Percentiles rank a stretch among this genome's conserved stretches.
phyloP scores from a whole-genome alignment of 257 asterid species.

The Leonotis leonurus region DNA sequence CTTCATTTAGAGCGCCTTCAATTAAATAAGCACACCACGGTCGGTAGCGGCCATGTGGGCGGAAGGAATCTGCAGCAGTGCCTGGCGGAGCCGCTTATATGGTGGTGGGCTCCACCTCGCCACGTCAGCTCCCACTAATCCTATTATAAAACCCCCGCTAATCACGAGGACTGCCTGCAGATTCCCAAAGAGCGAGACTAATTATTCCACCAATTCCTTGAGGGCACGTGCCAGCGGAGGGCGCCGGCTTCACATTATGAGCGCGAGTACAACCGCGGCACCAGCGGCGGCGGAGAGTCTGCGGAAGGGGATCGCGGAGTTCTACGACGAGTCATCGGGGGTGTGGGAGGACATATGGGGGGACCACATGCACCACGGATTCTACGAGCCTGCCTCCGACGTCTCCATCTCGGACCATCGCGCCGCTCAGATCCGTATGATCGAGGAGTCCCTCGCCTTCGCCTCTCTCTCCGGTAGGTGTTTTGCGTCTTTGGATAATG shows the following conservation, averaged over 20 bases:
- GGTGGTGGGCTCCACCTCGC: background rate
- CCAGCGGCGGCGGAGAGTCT: constrained; percentile 26
- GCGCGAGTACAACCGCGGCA: background rate
- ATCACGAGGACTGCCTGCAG: background rate
- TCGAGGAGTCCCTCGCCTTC: constrained; percentile 73
- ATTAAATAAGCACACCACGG: background rate
- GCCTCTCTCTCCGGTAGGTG: constrained; percentile 57
- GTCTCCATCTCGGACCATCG: constrained; percentile 71
- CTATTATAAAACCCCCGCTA: background rate
- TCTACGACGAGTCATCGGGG: constrained; percentile 85
- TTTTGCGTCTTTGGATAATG: background rate
- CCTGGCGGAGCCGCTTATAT: background rate
- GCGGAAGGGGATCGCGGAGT: constrained; percentile 85
- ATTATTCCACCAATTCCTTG: background rate
- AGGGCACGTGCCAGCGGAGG: background rate
- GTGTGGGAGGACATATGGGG: constrained; percentile 97
- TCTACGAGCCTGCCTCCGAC: constrained; percentile 47
- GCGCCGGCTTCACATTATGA: constrained; percentile 17
- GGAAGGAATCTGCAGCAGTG: background rate
- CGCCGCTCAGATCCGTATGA: constrained; percentile 91
- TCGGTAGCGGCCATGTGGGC: background rate
- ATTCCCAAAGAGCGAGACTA: background rate
- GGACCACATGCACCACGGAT: constrained; percentile 98
- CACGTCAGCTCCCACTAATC: background rate
- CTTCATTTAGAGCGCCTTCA: background rate